These are phyloP conservation scores for Uronychia binucleata DNA, from an alignment of 73 alveolate species.

Conservation along the genomic window DNA sequence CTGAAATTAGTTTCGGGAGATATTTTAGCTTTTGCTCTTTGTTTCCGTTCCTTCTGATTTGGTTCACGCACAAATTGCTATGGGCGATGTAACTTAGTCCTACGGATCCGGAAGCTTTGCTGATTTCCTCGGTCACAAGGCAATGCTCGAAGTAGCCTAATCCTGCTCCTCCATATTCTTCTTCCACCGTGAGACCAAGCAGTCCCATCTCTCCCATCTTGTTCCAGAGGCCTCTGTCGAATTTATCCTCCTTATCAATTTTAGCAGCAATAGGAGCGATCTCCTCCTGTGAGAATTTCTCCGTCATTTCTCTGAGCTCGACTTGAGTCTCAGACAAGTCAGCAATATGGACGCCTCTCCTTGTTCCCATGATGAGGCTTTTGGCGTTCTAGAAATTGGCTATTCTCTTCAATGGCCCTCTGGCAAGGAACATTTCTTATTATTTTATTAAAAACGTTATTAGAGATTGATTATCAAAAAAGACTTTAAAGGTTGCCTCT, in stretches of 20 bases:
- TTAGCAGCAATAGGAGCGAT: slow-evolving; percentile 86
- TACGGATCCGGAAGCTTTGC: slow-evolving; percentile 86
- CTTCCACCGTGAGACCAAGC: slow-evolving; percentile 91
- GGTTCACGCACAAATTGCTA: slow-evolving; percentile 84
- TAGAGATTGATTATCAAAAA: background rate
- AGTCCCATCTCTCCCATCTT: slow-evolving; percentile 88
- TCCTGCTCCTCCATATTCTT: slow-evolving; percentile 86
- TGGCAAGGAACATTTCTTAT: background rate
- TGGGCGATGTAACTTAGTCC: slow-evolving; percentile 94
- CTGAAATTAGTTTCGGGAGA: slow-evolving; percentile 84
- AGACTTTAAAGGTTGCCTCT: slow-evolving; percentile 72
- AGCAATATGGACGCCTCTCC: background rate
- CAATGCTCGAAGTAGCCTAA: slow-evolving; percentile 89
- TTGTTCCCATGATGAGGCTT: background rate
- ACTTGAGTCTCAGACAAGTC: slow-evolving; percentile 36
- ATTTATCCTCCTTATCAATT: slow-evolving; percentile 77
- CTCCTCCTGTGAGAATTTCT: slow-evolving; percentile 49
- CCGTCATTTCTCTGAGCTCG: slow-evolving; percentile 45
- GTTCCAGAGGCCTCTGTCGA: slow-evolving; percentile 81
- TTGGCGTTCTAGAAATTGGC: background rate
- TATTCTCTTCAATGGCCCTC: background rate
- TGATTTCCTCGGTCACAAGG: slow-evolving; percentile 80
- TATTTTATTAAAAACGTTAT: background rate
- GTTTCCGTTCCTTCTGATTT: slow-evolving; percentile 75
- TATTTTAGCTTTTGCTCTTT: slow-evolving; percentile 79